Evolutionary conservation across 495 filamentous ascomycete species (phyloP).

Genomic region (Aspergillus kassunensis): DNA sequence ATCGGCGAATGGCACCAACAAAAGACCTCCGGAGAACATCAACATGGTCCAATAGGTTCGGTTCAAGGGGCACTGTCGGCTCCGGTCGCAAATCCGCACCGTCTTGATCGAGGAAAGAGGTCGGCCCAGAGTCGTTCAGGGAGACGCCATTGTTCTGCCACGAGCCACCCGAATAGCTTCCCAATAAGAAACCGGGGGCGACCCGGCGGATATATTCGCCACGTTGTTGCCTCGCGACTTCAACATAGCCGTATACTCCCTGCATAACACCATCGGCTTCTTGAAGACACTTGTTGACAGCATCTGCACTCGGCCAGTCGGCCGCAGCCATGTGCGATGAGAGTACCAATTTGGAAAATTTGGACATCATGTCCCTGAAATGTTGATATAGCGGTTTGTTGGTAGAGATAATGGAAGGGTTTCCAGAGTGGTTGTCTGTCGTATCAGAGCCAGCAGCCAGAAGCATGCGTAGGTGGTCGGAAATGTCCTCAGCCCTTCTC

Average conservation of each 20-base stretch:
- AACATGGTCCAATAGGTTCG: conserved; percentile 71
- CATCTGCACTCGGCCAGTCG: conserved; percentile 83
- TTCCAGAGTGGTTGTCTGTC: conserved; percentile 97
- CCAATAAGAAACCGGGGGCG: conserved; percentile 84
- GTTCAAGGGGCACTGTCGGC: conserved; percentile 68
- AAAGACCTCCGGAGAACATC: conserved; percentile 80
- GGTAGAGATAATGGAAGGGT: conserved; percentile 97
- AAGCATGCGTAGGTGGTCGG: conserved; percentile 90
- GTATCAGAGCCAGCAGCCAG: conserved; percentile 92
- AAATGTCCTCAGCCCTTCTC: conserved; percentile 89
- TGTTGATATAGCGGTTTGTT: conserved; percentile 96
- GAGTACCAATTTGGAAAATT: conserved; percentile 95
- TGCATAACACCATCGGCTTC: conserved; percentile 94
- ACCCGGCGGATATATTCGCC: conserved; percentile 86
- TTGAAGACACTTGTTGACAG: conserved; percentile 86
- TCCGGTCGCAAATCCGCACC: conserved; percentile 65
- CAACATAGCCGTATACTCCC: conserved; percentile 91
- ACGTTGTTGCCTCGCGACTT: conserved; percentile 86
- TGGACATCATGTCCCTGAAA: conserved; percentile 99
- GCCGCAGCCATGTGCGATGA: conserved; percentile 97
- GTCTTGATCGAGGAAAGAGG: conserved; percentile 79
- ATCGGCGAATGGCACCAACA: conserved; percentile 71
- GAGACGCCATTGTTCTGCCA: conserved; percentile 90
- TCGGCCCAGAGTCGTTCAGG: conserved; percentile 62
- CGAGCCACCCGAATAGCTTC: conserved; percentile 74